Evolutionary conservation across 2,329 filamentous ascomycete genomes (phyloP), one percentile per base, ranked within the genome.

Genomic region (Mycosphaerelloides madeirae): DNA sequence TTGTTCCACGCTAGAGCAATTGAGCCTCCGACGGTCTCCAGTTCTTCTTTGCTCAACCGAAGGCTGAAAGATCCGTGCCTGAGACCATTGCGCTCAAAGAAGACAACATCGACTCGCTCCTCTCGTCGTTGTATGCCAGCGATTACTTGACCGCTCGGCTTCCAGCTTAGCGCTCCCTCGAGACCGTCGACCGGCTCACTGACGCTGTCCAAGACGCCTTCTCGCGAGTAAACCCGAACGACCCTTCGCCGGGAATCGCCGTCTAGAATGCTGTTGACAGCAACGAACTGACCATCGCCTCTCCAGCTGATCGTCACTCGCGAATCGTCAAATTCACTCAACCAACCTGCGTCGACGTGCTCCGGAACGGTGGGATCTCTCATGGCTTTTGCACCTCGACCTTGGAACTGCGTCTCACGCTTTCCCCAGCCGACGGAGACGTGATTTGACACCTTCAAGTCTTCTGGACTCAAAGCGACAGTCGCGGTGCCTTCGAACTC

Each of bases 71-170:
- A 80, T 3, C 93, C 93, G 66, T 98, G 93, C n/a, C 91, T 80
- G 46, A 98, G 75, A n/a, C 93, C 93, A 59, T 98, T 98, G 41
- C 90, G 79, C 69, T 98, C 93, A 57, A 98, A 98, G 67, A 98
- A 98, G 3, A 95, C 82, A 34, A 97, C 82, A 55, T 95, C 84
- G 15, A 87, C 71, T n/a, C 75, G 75, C 37, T 84, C 78, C 1
- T 76, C 64, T n/a, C 80, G 67, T 13, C 87, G 77, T 64, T 94
- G 88, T 34, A 95, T 79, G 29, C 85, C 80, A n/a, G 90, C 89
- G 58, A 98, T 84, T 18, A 97, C 72, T 61, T 96, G 96, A 1
- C 93, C 93, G 12, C 81, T 80, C 2, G 93, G 93, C 52, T 90
- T 78, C 93, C 93, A 98, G 68, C 87, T 95, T 46, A 98, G 67